Evolutionary conservation across 1,139 yeast genomes (phyloP).

Genomic region (Nakaseomyces delphensis): DNA sequence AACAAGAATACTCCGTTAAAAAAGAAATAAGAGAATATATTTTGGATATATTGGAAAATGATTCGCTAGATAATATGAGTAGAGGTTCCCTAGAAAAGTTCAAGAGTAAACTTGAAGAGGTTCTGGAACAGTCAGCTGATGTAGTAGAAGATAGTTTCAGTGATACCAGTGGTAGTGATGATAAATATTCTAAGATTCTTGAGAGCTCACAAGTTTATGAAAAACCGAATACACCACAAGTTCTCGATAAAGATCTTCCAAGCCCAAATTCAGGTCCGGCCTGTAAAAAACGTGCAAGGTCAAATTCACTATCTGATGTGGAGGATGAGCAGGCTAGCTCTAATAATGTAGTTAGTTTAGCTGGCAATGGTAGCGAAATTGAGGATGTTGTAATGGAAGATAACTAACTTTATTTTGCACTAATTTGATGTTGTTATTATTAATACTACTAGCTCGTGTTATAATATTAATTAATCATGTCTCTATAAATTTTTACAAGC

Average conservation of each 20-base stretch:
- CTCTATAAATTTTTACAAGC: not conserved
- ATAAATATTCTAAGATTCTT: constrained; percentile 29
- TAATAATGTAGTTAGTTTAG: not conserved
- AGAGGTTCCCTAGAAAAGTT: constrained; percentile 42
- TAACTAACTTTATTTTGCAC: not conserved
- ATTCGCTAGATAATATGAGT: constrained; percentile 36
- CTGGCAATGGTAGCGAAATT: not conserved
- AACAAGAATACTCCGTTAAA: constrained; percentile 25
- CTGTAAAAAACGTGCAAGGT: constrained; percentile 2
- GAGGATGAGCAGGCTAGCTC: not conserved
- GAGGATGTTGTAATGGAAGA: not conserved
- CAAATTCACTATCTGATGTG: not conserved
- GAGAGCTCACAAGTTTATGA: constrained; percentile 14
- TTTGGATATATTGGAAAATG: constrained; percentile 26
- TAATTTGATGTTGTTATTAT: not conserved
- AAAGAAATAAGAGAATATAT: constrained; percentile 26
- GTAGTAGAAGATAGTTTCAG: constrained; percentile 15
- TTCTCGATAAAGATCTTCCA: no score
- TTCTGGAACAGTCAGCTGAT: constrained; percentile 14
- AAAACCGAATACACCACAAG: constrained; percentile 8
- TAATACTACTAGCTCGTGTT: no score
- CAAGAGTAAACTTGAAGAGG: constrained; percentile 20
- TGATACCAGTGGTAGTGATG: constrained; percentile 13
- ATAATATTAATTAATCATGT: no score
- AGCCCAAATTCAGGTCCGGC: no score